Evolutionary conservation across 2,329 filamentous ascomycete genomes (phyloP), one percentile per base, ranked within the genome.

Genomic region (Periconia digitata): DNA sequence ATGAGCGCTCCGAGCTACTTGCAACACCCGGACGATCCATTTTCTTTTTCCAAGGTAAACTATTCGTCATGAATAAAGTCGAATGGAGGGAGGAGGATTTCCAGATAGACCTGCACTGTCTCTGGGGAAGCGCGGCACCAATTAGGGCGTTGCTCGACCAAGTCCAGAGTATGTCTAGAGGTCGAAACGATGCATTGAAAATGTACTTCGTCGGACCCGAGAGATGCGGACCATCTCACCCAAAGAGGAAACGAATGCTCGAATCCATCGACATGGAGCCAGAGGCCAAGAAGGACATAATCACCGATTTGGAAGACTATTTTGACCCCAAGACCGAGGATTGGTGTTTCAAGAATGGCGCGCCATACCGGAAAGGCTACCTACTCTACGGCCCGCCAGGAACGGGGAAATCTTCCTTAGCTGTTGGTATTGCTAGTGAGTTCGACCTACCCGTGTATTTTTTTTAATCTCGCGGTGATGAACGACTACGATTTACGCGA

Each of bases 391-490:
- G 73, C 1, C 70, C 66, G 1, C 73, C 72, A 8, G 68, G 73
- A 17, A 75, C 70, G 0, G 61, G 72, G 20, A 76, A 75, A 52
- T 69, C 67, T 13, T 71, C 65, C 12, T 72, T 74, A 40, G 70
- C 63, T 42, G 62, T 70, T 16, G 69, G 69, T 3, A 48, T 74
- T 13, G 70, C 68, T 17, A 64, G 72, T 2, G 56, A 69, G 40
- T 63, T 74, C 29, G 51, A 62, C 12, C 64, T 73, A 29, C 66
- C 72, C 35, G 63, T 76, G 27, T 74, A 72, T 42, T 50, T 60
- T 13, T 60, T 75, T 45, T n/a, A 70, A 66, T 36, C 60, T 75
- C 8, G 59, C 67, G 13, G 49, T 52, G 18, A 58, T 65, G 18
- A 65, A 55, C 17, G 63, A 74, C 38, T 44, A 51, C n/a, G 58